These are phyloP conservation scores for Medicago lupulina DNA, from an alignment of 306 rosid species.

Conservation along the genomic window DNA sequence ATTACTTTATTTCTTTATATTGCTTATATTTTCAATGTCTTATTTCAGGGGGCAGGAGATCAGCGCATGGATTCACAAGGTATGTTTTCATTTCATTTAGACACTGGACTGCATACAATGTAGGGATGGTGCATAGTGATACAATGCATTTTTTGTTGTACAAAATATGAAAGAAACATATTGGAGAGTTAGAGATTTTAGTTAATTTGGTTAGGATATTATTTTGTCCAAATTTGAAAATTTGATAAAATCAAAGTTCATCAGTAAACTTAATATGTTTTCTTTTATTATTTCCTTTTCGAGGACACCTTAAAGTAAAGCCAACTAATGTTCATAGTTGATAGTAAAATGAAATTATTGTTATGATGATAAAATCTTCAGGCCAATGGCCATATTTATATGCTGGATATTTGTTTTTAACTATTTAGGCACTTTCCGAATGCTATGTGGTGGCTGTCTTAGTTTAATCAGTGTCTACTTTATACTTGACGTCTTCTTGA, in stretches of 20 bases:
- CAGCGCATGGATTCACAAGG: slow-evolving; percentile 70
- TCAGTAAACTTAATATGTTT: slow-evolving; percentile 7
- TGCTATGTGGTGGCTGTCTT: slow-evolving; percentile 6
- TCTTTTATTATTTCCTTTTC: not conserved
- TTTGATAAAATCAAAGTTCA: slow-evolving; percentile 34
- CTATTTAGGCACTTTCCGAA: slow-evolving; percentile 30
- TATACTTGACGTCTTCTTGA: too few relatives aligned
- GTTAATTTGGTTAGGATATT: slow-evolving; percentile 6
- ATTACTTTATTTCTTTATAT: slow-evolving; percentile 4
- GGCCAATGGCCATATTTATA: not conserved
- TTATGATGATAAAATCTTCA: not conserved
- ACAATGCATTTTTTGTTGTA: slow-evolving; percentile 1
- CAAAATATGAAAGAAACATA: not conserved
- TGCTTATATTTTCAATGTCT: slow-evolving; percentile 44
- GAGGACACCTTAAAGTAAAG: slow-evolving; percentile 6
- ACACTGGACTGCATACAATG: slow-evolving; percentile 18
- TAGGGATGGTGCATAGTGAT: slow-evolving; percentile 14
- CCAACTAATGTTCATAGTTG: not conserved
- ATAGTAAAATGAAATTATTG: slow-evolving; percentile 13
- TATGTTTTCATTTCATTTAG: slow-evolving; percentile 48
- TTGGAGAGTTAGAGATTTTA: not conserved
- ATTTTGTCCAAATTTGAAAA: slow-evolving; percentile 33
- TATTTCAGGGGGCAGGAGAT: slow-evolving; percentile 76
- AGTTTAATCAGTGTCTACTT: not conserved
- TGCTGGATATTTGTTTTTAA: not conserved